Conservation (phyloP, 345 rosid species). For the Laguncularia racemosa region DNA sequence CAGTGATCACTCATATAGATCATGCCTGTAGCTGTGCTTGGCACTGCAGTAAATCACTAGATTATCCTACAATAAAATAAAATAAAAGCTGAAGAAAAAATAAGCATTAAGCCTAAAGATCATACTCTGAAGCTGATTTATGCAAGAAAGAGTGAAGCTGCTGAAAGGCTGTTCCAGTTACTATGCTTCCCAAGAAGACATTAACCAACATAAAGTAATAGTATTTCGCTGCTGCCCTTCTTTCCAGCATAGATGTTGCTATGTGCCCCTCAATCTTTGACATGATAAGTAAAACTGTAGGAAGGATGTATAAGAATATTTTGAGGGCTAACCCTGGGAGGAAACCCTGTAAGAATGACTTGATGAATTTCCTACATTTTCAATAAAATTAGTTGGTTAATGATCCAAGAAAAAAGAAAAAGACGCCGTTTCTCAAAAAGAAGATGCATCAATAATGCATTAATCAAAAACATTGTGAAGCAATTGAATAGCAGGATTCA, state of each 20-base stretch:
- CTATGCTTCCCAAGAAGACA: constrained; percentile 92
- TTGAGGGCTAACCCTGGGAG: constrained; percentile 96
- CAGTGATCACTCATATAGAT: no score
- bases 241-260: constrained; percentile 68
- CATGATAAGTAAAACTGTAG: constrained; percentile 69
- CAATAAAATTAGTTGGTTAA: constrained; percentile 2
- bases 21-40: no score
- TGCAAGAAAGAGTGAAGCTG: constrained; percentile 86
- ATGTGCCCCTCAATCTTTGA: constrained; percentile 91
- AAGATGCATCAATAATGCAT: no score
- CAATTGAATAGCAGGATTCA: no score
- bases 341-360: constrained; percentile 97
- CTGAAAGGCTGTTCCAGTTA: constrained; percentile 90
- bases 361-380: constrained; percentile 70
- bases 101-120: constrained; percentile 2
- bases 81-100: background rate
- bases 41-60: no score
- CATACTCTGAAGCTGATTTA: constrained; percentile 90
- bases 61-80: no score
- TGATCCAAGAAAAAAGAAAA: background rate
- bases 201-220: constrained; percentile 96
- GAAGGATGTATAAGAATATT: constrained; percentile 75
- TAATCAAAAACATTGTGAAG: no score
- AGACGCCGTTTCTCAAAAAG: background rate
- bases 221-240: constrained; percentile 84